These are phyloP conservation scores for Lactifluus subvellereus DNA, from an alignment of 768 basidiomycete genomes.

Conservation along the genomic window DNA sequence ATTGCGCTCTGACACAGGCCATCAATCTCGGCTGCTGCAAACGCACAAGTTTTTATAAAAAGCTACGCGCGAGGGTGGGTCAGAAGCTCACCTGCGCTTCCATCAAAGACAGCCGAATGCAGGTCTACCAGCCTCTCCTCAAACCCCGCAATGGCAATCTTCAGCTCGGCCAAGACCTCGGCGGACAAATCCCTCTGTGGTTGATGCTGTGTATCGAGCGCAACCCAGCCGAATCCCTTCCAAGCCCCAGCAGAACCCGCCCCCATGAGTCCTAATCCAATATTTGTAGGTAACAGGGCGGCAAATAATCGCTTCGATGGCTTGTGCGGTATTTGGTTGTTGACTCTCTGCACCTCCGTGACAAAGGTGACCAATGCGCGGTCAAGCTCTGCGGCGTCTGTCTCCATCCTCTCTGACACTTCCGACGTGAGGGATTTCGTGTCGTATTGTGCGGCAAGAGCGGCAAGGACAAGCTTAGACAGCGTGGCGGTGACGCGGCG, in stretches of 20 bases:
- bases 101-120: conserved; percentile 25
- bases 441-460: conserved; percentile 85
- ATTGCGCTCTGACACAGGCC: conserved; percentile 45
- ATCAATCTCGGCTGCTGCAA: conserved; percentile 29
- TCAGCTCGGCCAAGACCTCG: conserved; percentile 52
- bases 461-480: conserved; percentile 82
- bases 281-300: conserved; percentile 51
- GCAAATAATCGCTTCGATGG: conserved; percentile 53
- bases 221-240: conserved; percentile 83
- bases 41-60: neutral
- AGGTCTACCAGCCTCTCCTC: conserved; percentile 43
- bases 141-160: conserved; percentile 40
- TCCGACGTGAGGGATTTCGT: conserved; percentile 57
- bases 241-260: conserved; percentile 70
- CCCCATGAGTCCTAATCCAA: conserved; percentile 76
- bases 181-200: conserved; percentile 40
- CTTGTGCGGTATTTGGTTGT: conserved; percentile 32
- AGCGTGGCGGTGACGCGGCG: conserved; percentile 84
- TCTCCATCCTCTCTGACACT: conserved; percentile 64
- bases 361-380: conserved; percentile 65
- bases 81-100: conserved; percentile 22
- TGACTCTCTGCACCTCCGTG: conserved; percentile 57
- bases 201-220: conserved; percentile 42
- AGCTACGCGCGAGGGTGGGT: neutral
- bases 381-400: conserved; percentile 71